Percentiles rank a stretch among this genome's conserved stretches.
Conservation (phyloP, 495 filamentous ascomycete species). For the Penicillium nucicola region DNA sequence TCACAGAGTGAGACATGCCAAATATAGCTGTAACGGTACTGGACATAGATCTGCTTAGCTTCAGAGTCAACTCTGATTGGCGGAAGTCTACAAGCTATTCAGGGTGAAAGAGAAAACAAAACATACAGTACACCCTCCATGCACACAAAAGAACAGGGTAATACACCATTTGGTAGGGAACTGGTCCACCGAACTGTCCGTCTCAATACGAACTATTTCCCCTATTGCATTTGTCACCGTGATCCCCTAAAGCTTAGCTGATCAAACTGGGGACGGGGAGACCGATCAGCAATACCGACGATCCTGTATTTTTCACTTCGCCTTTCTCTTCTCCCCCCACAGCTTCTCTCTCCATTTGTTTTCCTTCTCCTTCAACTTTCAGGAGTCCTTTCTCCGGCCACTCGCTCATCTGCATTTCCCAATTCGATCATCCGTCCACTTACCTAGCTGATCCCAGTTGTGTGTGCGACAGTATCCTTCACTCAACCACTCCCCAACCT, state of each 20-base stretch:
- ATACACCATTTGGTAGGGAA: neutral
- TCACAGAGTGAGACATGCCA: constrained; percentile 11
- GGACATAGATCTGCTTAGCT: neutral
- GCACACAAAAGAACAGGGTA: neutral
- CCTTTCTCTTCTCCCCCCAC: constrained; percentile 19
- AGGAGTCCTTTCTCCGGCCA: constrained; percentile 16
- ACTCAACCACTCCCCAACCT: neutral
- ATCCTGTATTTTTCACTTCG: constrained; percentile 16
- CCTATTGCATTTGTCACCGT: too few species aligned
- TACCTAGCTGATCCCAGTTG: constrained; percentile 10
- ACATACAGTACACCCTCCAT: neutral
- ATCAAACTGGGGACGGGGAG: neutral
- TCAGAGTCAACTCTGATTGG: neutral
- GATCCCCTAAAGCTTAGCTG: constrained; percentile 5
- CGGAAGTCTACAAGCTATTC: neutral
- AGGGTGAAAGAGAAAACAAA: constrained; percentile 10
- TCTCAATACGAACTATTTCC: too few species aligned
- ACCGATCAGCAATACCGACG: constrained; percentile 12
- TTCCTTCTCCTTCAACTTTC: constrained; percentile 1
- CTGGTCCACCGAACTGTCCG: too few species aligned
- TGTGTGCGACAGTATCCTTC: neutral
- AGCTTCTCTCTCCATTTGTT: constrained; percentile 11
- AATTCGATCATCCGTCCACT: neutral
- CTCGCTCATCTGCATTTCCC: constrained; percentile 20
- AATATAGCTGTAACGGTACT: constrained; percentile 3